phyloP scores from a whole-genome alignment of 148 eudicot genomes.

The Rhododendron ferrugineum region DNA sequence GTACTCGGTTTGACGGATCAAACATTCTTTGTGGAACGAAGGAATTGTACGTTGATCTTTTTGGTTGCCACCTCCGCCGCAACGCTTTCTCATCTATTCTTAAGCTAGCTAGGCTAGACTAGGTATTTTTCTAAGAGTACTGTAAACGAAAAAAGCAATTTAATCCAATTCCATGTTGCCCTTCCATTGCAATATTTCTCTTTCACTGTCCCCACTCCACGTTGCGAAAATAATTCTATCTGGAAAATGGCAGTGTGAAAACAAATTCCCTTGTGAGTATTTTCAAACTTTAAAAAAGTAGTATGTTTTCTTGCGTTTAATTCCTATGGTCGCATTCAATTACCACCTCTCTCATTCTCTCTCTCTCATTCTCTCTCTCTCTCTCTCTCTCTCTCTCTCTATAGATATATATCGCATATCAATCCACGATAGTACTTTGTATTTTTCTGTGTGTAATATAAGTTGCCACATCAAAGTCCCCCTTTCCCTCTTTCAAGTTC shows the following conservation, averaged over 20 bases:
- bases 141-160: background rate
- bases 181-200: background rate
- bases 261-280: background rate
- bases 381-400: background rate
- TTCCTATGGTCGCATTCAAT: conserved; percentile 6
- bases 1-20: no score
- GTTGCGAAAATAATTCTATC: no score
- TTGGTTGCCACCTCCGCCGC: no score
- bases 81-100: no score
- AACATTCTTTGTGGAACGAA: no score
- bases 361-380: background rate
- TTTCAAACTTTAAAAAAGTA: background rate
- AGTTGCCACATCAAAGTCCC: background rate
- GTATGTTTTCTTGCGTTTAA: background rate
- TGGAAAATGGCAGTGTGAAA: background rate
- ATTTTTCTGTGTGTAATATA: background rate
- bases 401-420: background rate
- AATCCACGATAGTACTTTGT: background rate
- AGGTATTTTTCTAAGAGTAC: background rate
- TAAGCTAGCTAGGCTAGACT: background rate
- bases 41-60: no score
- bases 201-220: background rate
- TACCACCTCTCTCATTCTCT: background rate
- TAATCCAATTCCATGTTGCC: background rate
- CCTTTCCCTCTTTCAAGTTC: background rate